phyloP scores from a whole-genome alignment of 306 rosid species.

The Fragaria ananassa region DNA sequence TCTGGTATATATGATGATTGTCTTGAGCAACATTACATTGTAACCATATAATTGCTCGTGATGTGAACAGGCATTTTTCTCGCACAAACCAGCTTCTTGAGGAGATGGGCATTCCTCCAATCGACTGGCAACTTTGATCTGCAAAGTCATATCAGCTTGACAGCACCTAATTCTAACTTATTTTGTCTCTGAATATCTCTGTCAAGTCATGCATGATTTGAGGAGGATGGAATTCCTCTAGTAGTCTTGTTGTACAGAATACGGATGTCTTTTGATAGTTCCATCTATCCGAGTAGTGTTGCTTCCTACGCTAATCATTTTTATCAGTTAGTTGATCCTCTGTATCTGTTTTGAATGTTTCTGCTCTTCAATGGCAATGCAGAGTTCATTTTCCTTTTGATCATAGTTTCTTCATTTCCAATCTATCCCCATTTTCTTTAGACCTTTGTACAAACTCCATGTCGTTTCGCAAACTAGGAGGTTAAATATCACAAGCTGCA shows the following conservation, averaged over 20 bases:
- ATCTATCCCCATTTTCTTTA: background rate
- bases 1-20: background rate
- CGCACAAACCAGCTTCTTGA: constrained; percentile 72
- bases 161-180: background rate
- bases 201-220: constrained; percentile 5
- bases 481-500: background rate
- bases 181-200: background rate
- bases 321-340: background rate
- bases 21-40: background rate
- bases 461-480: background rate
- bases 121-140: constrained; percentile 81
- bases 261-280: constrained; percentile 3
- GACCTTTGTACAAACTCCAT: background rate
- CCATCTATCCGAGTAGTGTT: background rate
- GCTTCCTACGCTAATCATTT: constrained; percentile 6
- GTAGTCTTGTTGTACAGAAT: constrained; percentile 2
- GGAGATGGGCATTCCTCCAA: constrained; percentile 53
- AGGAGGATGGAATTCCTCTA: background rate
- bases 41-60: constrained; percentile 11
- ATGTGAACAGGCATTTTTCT: constrained; percentile 80
- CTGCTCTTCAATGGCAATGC: background rate
- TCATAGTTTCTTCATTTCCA: background rate
- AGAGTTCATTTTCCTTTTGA: background rate
- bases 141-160: background rate
- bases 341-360: background rate